Evolutionary conservation across 179 eudicot genomes (phyloP), one percentile per base, ranked within the genome.

Genomic region (Silene coronaria): DNA sequence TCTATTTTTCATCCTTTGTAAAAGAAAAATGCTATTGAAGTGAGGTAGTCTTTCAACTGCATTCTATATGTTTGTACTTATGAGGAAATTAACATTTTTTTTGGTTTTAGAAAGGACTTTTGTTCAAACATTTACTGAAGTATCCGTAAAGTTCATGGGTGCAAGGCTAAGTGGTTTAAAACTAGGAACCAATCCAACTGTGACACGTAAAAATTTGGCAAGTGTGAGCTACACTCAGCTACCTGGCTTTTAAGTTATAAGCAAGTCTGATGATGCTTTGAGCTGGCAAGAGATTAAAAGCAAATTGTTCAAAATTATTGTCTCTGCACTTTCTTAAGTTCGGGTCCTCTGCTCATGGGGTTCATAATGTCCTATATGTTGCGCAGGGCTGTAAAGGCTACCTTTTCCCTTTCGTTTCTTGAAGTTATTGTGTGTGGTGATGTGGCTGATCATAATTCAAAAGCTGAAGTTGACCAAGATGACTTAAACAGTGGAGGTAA

Each of bases 401-500:
- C 89, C 80, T 74, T 38, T 80, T 84, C 95, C 61, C 86, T 92
- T 74, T 86, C 99, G 66, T 86, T 87, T 87, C 86, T 90, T 80
- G 99, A 95, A 86, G 93, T 95, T 42, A 79, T 92, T 77, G 91
- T 95, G 81, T 86, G 83, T 76, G 91, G 96, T 84, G 95, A 92
- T 76, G 86, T 91, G 79, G 85, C 78, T 63, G 81, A 82, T 74
- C 68, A 58, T 27, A 75, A 77, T 75, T 69, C 76, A 69, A 79
- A 73, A 71, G 72, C 87, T 76, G 87, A 82, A 74, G 81, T 73
- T 72, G 78, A 80, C 62, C 59, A 38, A 66, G 85, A 79, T 81
- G 84, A 77, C 76, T 51, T 30, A 73, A 80, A 77, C 19, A 67
- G 67, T 78, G 78, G 78, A 59, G 82, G 85, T 71, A 89, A 82